These are phyloP conservation scores for Picochlorum sp. DNA, from an alignment of 139 green algal species.

Conservation along the genomic window DNA sequence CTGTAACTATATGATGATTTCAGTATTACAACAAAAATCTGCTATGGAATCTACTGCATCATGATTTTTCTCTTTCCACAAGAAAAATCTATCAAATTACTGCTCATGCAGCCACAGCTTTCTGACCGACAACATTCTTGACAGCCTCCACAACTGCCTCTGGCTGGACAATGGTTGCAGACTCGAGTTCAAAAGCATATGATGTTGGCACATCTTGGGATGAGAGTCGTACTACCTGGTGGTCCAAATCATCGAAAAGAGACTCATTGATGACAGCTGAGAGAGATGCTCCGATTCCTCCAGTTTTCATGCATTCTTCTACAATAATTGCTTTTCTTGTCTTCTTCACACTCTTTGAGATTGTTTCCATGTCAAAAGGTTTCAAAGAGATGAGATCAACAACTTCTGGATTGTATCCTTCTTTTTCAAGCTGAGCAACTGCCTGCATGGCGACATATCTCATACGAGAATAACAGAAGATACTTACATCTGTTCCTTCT, in stretches of 20 bases:
- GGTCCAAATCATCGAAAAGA: conserved; percentile 90
- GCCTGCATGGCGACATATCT: conserved; percentile 84
- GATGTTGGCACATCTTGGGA: conserved; percentile 90
- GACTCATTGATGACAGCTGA: conserved; percentile 88
- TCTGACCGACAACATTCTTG: conserved; percentile 20
- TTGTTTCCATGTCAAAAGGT: conserved; percentile 94
- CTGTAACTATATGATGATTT: no score
- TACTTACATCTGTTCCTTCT: conserved; percentile 76
- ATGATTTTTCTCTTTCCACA: background rate
- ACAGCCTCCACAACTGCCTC: conserved; percentile 61
- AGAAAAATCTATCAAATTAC: conserved; percentile 11
- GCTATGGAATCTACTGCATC: background rate
- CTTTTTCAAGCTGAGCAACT: conserved; percentile 48
- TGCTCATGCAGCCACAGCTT: conserved; percentile 11
- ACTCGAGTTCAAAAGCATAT: conserved; percentile 89
- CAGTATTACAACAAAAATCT: no score
- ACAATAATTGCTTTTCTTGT: conserved; percentile 85
- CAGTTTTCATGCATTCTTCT: conserved; percentile 97
- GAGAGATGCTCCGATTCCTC: conserved; percentile 86
- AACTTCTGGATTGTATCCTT: conserved; percentile 86
- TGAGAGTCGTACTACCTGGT: conserved; percentile 72
- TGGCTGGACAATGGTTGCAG: conserved; percentile 88
- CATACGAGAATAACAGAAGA: conserved; percentile 96
- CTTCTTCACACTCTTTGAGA: conserved; percentile 79
- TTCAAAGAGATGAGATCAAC: conserved; percentile 96